phyloP scores from a whole-genome alignment of 2,329 filamentous ascomycete species.

The Arthrobotrys musiformis region DNA sequence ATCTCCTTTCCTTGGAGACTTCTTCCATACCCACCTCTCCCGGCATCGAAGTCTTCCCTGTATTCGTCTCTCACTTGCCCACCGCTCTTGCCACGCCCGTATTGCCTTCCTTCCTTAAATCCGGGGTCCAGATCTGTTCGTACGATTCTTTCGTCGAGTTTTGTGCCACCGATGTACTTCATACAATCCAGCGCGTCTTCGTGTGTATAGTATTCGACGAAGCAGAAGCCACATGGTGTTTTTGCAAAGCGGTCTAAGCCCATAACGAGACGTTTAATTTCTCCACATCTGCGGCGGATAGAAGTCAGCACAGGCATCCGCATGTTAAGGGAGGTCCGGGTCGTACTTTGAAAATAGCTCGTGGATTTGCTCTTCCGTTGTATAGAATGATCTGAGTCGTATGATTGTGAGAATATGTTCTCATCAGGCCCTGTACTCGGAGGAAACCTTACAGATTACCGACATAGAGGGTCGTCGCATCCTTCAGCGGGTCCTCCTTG shows the following conservation, averaged over 20 bases:
- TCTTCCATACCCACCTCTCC: constrained; percentile 82
- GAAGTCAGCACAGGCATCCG: background rate
- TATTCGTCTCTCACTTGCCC: constrained; percentile 98
- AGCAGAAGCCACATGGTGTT: constrained; percentile 98
- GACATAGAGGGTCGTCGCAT: constrained; percentile 95
- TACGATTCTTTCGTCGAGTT: constrained; percentile 96
- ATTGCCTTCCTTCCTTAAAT: constrained; percentile 95
- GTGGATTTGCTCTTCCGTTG: constrained; percentile 98
- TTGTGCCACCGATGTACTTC: constrained; percentile 98
- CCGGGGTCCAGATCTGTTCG: constrained; percentile 94
- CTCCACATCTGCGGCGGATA: constrained; percentile 74
- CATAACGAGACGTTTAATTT: constrained; percentile 98
- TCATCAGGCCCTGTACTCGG: constrained; percentile 14
- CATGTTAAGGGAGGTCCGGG: background rate
- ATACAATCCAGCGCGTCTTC: constrained; percentile 96
- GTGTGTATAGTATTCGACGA: constrained; percentile 98
- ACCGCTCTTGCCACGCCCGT: constrained; percentile 78
- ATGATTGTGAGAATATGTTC: constrained; percentile 50
- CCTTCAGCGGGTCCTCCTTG: constrained; percentile 78
- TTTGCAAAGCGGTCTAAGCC: constrained; percentile 96
- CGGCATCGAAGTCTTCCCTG: constrained; percentile 94
- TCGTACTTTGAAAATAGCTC: constrained; percentile 87
- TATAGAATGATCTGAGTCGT: constrained; percentile 83
- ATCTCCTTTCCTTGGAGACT: constrained; percentile 57
- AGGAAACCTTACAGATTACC: constrained; percentile 80